Base-by-base conservation (phyloP, 352 stramenopile species). In the Phytophthora vignae region DNA sequence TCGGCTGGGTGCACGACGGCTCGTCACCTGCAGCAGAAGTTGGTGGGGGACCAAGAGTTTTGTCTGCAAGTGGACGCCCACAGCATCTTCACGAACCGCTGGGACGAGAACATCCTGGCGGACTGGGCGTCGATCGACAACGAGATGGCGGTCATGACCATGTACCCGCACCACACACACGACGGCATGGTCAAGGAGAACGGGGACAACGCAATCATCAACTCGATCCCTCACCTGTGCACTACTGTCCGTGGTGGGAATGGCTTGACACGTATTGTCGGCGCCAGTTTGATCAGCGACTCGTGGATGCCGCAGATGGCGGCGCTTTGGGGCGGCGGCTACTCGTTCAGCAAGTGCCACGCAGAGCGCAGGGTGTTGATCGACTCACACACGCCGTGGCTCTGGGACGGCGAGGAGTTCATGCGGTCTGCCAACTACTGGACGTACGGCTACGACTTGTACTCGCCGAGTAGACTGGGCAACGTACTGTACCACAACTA, bases 61-160 rank as follows among this genome's bases (percentile, higher is more conserved):
- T 95, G 88, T 55, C 73, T 95, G 21, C 86, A 94, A 69, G 74
- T 94, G n/a, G 88, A 96, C 38, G 85, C 79, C 9, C 88, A 96
- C 77, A 91, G 77, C 40, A 82, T 96, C 62, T 96, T 96, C 55
- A 94, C 88, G 11, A 94, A 93, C 70, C 62, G 75, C 2, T 95
- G 87, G 88, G 88, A 95, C 59, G 72, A 86, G 4, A 79, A 90
- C 64, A 58, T 95, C 3, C 22, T 95, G 2, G 61, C 67, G 6
- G 87, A 95, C 21, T 95, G 88, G 88, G 81, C 58, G 31, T 71
- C 74, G 0, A 77, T 92, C 19, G 69, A 84, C 62, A 96, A 96
- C 57, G 88, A 96, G 55, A 94, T 94, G 88, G 87, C 87, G 7
- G 74, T 96, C 49, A 71, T 94, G 55, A 83, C 85, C 1, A 90